phyloP scores from a whole-genome alignment of 441 rosid genomes.

The Macaranga tanarius region DNA sequence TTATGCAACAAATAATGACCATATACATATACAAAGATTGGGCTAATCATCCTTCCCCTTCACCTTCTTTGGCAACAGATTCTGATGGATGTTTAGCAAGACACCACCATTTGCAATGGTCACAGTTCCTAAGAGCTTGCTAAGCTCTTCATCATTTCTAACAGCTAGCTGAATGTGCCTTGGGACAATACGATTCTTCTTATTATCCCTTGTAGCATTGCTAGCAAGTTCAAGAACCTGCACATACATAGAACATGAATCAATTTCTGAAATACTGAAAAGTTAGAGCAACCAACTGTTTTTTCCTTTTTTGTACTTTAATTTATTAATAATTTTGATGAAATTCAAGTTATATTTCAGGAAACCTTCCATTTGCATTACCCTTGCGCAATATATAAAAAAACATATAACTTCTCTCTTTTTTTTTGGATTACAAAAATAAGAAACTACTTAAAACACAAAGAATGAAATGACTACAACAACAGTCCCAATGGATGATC shows the following conservation, averaged over 20 bases:
- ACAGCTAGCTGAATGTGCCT: conserved; percentile 66
- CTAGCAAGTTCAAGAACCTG: conserved; percentile 62
- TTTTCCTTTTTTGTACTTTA: neutral
- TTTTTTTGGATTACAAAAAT: too few species aligned
- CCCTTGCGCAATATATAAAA: too few species aligned
- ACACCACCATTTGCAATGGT: conserved; percentile 65
- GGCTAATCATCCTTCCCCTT: conserved; percentile 47
- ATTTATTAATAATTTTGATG: too few species aligned
- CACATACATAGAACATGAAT: neutral
- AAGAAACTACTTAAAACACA: too few species aligned
- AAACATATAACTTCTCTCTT: too few species aligned
- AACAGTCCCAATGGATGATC: too few species aligned
- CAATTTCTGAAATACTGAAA: neutral
- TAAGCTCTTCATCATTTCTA: conserved; percentile 54
- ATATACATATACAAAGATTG: conserved; percentile 22
- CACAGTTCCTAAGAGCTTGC: conserved; percentile 54
- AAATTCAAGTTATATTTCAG: too few species aligned
- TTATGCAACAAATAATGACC: conserved; percentile 33
- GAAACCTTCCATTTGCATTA: too few species aligned
- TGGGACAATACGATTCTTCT: conserved; percentile 54
- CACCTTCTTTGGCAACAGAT: conserved; percentile 42
- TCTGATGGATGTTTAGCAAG: conserved; percentile 53
- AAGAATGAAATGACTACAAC: too few species aligned
- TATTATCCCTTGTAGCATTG: conserved; percentile 61
- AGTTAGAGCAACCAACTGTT: too few species aligned